Evolutionary conservation across 805 yeast genomes (phyloP).

Genomic region (Kockiozyma suomiensis): DNA sequence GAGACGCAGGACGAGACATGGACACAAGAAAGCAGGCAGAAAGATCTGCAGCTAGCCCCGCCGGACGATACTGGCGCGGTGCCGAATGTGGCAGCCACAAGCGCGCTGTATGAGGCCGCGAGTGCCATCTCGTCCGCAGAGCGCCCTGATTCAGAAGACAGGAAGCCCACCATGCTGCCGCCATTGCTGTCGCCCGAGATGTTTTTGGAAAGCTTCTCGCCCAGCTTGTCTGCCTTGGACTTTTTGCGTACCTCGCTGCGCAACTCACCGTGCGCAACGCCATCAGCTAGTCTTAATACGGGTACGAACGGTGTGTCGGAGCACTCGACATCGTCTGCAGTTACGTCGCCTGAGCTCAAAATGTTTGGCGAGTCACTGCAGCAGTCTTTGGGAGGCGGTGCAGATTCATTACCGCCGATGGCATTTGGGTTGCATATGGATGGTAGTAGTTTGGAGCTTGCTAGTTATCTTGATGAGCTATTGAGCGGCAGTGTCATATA

Average conservation of each 20-base stretch:
- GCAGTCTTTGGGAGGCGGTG: not conserved
- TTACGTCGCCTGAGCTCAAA: not conserved
- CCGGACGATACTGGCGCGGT: not conserved
- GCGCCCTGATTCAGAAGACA: not conserved
- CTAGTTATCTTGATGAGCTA: not conserved
- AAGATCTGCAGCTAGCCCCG: too few species aligned
- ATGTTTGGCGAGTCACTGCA: not conserved
- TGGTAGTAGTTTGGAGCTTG: not conserved
- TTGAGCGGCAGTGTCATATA: not conserved
- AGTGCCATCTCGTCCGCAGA: not conserved
- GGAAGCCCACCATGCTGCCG: not conserved
- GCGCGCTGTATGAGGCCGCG: not conserved
- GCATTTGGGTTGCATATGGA: not conserved
- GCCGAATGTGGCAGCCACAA: not conserved
- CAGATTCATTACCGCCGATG: not conserved
- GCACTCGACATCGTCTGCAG: not conserved
- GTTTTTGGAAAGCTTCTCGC: not conserved
- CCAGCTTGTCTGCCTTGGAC: not conserved
- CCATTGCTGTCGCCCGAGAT: not conserved
- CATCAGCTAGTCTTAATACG: not conserved
- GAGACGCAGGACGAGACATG: not conserved
- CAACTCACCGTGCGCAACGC: not conserved
- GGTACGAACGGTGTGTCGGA: not conserved
- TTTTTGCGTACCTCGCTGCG: not conserved
- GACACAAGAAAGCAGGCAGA: too few species aligned